phyloP scores from a whole-genome alignment of 164 flowering plant genomes.

The Umbilicus rupestris region DNA sequence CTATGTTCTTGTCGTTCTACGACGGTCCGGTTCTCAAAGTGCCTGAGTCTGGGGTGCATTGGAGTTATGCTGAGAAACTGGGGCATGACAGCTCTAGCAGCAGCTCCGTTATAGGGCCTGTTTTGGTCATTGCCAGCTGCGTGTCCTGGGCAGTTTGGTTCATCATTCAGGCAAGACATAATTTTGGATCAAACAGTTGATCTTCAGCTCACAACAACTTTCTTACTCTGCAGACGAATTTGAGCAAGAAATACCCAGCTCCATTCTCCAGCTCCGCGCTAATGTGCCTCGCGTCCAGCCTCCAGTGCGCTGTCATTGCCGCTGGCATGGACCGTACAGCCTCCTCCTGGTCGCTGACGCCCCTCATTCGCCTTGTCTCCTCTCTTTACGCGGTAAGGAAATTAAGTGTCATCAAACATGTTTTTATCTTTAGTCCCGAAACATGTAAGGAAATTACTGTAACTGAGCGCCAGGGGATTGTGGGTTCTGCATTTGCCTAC shows the following conservation, averaged over 20 bases:
- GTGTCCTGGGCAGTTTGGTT: constrained; percentile 66
- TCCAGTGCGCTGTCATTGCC: constrained; percentile 22
- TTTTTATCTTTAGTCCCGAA: neutral
- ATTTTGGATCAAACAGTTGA: too few species aligned
- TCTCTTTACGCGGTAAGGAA: constrained; percentile 23
- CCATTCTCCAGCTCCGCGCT: constrained; percentile 26
- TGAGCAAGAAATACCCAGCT: constrained; percentile 22
- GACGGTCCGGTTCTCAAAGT: constrained; percentile 42
- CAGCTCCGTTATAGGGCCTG: constrained; percentile 36
- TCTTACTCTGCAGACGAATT: constrained; percentile 16
- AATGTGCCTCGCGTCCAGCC: constrained; percentile 32
- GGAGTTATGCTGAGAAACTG: constrained; percentile 39
- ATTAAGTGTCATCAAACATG: neutral
- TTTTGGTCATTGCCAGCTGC: constrained; percentile 40
- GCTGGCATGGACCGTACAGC: constrained; percentile 10
- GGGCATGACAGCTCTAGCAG: constrained; percentile 10
- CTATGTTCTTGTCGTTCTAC: constrained; percentile 81
- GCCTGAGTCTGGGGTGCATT: constrained; percentile 46
- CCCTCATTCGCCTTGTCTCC: constrained; percentile 17
- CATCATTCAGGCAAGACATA: constrained; percentile 45
- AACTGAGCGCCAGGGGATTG: constrained; percentile 39
- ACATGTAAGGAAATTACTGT: too few species aligned
- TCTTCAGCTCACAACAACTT: too few species aligned
- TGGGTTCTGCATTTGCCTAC: constrained; percentile 52
- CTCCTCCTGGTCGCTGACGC: constrained; percentile 24